phyloP scores from a whole-genome alignment of 495 filamentous ascomycete genomes.

The Aspergillus nidulans region DNA sequence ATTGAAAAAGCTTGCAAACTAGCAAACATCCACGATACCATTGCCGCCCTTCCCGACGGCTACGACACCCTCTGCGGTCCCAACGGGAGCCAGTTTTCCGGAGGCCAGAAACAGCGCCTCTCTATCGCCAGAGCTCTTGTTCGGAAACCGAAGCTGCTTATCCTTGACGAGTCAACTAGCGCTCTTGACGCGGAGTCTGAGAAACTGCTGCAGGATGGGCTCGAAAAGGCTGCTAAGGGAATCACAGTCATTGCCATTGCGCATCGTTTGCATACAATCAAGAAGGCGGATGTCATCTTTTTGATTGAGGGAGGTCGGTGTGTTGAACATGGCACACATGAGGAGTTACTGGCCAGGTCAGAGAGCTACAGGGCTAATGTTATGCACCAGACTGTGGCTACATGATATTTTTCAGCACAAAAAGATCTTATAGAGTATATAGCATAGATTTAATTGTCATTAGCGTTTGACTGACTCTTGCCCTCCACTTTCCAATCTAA shows the following conservation, averaged over 20 bases:
- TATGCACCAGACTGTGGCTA: slow-evolving; percentile 37
- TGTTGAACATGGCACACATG: slow-evolving; percentile 65
- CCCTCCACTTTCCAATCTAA: background rate
- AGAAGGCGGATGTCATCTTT: slow-evolving; percentile 70
- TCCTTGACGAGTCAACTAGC: slow-evolving; percentile 77
- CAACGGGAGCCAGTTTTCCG: slow-evolving; percentile 60
- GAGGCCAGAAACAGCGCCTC: slow-evolving; percentile 73
- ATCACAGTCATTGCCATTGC: slow-evolving; percentile 76
- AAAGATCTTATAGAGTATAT: background rate
- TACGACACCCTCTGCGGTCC: slow-evolving; percentile 63
- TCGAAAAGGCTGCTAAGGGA: slow-evolving; percentile 60
- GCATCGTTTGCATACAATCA: slow-evolving; percentile 73
- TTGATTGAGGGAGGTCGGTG: slow-evolving; percentile 65
- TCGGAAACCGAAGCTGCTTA: slow-evolving; percentile 61
- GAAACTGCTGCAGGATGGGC: slow-evolving; percentile 62
- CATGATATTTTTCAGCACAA: background rate
- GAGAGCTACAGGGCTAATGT: slow-evolving; percentile 57
- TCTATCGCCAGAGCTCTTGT: slow-evolving; percentile 73
- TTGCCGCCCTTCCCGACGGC: slow-evolving; percentile 52
- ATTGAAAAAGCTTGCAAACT: slow-evolving; percentile 53
- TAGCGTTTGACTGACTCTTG: background rate
- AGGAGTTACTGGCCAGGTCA: slow-evolving; percentile 55
- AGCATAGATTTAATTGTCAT: background rate
- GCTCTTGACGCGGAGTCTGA: slow-evolving; percentile 73
- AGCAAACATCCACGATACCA: slow-evolving; percentile 57